Evolutionary conservation across 2,329 filamentous ascomycete species (phyloP), one percentile per base, ranked within the genome.

Genomic region (Colletotrichum chrysophilum): DNA sequence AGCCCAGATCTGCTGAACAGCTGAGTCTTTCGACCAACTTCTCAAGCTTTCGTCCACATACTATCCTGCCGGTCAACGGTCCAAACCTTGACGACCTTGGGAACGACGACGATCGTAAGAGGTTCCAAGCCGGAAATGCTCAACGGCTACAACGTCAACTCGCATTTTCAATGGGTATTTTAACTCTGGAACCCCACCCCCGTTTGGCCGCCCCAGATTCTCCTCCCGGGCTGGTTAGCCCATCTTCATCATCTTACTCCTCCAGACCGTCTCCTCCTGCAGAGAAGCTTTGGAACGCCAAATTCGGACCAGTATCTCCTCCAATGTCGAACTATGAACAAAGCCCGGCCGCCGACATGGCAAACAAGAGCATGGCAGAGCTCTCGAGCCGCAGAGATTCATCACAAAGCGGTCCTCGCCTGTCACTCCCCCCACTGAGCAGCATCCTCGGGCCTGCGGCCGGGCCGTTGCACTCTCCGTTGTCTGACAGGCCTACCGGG

Each of bases 281-380:
- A 79, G 88, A 89, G 78, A 85, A 79, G 81, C 84, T 72, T 89
- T 88, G 87, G 85, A 84, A 83, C 76, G 74, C 79, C 75, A 78
- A 70, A 28, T 48, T 81, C 70, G 82, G 83, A 75, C 87, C 87
- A 74, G 84, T 88, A 77, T 89, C 89, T 77, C 87, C 89, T 81
- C 88, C 88, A 78, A 92, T 91, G 90, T 89, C 89, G 81, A 88
- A 86, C 83, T 89, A 91, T 91, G 90, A 90, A 74, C 88, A 86
- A 77, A 81, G 83, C 77, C 80, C 84, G 77, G 85, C 82, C 80
- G 80, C 83, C 82, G 86, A 87, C 75, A 86, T 88, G 86, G 84
- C 84, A 78, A 79, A 84, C 64, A 86, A 85, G 79, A 83, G 81
- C 66, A 78, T 81, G 68, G 85, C 86, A 77, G 84, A 85, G 70